Evolutionary conservation across 257 asterid species (phyloP).

Genomic region (Linaria vulgaris): DNA sequence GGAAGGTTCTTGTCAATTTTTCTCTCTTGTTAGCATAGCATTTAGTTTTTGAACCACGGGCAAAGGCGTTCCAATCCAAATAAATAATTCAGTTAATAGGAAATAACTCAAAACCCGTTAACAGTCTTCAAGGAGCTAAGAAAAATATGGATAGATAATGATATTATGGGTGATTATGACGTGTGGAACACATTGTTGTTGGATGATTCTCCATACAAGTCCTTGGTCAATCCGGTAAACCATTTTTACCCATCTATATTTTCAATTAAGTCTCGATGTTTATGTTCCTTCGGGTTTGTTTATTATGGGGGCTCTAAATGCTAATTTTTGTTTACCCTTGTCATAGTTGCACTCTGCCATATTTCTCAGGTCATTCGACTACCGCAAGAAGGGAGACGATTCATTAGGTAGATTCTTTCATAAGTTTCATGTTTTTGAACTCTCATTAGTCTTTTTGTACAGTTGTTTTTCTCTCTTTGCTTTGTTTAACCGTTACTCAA

Average conservation of each 20-base stretch:
- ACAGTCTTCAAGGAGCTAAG: conserved; percentile 78
- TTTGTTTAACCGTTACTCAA: no score
- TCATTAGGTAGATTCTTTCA: conserved; percentile 56
- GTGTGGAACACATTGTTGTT: conserved; percentile 77
- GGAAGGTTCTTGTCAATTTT: no score
- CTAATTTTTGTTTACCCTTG: conserved; percentile 10
- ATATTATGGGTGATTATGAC: conserved; percentile 63
- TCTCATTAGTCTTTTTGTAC: no score
- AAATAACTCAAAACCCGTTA: no score
- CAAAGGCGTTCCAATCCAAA: no score
- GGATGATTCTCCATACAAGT: conserved; percentile 98
- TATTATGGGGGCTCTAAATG: conserved; percentile 21
- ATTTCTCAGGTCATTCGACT: conserved; percentile 62
- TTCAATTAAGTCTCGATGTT: no score
- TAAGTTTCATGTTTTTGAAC: background rate
- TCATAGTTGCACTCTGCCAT: conserved; percentile 68
- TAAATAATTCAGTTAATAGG: no score
- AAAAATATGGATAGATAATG: conserved; percentile 63
- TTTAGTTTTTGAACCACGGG: no score
- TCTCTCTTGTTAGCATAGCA: no score
- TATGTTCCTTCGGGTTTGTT: conserved; percentile 15
- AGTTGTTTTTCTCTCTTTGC: no score
- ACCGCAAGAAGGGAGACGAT: conserved; percentile 43
- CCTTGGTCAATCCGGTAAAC: conserved; percentile 90
- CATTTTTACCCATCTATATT: conserved; percentile 16